A percentile compares a stretch with the other conserved stretches of the same genome.
Conservation (phyloP, 768 basidiomycete genomes). For the Hericium rajendrae region DNA sequence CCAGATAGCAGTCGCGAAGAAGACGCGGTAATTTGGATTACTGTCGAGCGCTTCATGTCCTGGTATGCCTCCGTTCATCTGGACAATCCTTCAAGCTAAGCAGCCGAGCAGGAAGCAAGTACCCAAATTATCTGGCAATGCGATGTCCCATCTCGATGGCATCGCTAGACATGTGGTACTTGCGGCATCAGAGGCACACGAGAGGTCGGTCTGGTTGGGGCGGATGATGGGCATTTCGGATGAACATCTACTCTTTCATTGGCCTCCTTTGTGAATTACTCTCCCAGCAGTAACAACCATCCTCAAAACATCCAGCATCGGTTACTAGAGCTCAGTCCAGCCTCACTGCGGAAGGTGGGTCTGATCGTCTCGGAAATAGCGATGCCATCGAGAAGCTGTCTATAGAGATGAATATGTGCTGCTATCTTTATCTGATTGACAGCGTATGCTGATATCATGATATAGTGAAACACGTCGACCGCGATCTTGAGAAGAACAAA, state of each 20-base stretch:
- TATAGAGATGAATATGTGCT: conserved; percentile 51
- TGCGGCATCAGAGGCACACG: conserved; percentile 23
- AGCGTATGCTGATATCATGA: not conserved
- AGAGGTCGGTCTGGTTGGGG: conserved; percentile 28
- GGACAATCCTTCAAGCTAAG: too few relatives aligned
- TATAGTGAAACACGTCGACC: conserved; percentile 70
- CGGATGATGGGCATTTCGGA: conserved; percentile 8
- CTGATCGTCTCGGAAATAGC: conserved; percentile 31
- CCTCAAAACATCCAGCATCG: conserved; percentile 9
- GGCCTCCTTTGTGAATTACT: conserved; percentile 3
- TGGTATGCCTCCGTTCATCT: too few relatives aligned
- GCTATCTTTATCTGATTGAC: not conserved
- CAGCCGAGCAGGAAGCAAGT: too few relatives aligned
- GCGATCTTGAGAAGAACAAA: conserved; percentile 74
- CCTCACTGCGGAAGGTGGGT: conserved; percentile 53
- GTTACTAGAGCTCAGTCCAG: conserved; percentile 42
- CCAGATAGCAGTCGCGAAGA: too few relatives aligned
- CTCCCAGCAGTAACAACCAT: conserved; percentile 15
- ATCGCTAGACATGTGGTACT: too few relatives aligned
- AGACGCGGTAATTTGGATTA: too few relatives aligned
- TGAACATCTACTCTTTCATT: too few relatives aligned
- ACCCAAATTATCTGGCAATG: too few relatives aligned
- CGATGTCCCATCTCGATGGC: too few relatives aligned
- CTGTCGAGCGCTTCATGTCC: too few relatives aligned
- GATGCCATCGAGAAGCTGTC: conserved; percentile 58